A percentile compares a stretch with the other conserved stretches of the same genome.
These are phyloP conservation scores for Puya raimondii DNA, from an alignment of 176 grass and related monocot species.

Conservation along the genomic window DNA sequence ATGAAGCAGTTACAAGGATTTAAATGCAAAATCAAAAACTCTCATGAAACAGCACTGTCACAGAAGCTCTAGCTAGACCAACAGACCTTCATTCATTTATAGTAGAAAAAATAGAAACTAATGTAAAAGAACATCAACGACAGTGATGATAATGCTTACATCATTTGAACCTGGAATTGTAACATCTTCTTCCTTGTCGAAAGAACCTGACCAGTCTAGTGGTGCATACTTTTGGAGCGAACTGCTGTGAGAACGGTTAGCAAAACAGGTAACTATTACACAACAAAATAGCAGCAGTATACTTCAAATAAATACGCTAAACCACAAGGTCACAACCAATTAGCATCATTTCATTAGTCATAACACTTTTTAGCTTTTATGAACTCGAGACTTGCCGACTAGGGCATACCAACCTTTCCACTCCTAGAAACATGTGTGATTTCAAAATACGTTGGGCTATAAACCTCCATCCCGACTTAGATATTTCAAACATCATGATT, in stretches of 20 bases:
- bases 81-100: too few species aligned
- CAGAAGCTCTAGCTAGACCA: too few species aligned
- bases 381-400: too few species aligned
- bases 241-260: constrained; percentile 34
- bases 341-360: too few species aligned
- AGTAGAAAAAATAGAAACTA: too few species aligned
- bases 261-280: constrained; percentile 6
- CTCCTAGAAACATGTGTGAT: neutral
- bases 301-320: constrained; percentile 10
- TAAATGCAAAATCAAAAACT: neutral
- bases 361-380: too few species aligned
- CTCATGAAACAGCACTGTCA: too few species aligned
- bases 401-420: neutral
- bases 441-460: neutral
- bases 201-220: constrained; percentile 72
- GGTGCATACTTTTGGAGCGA: constrained; percentile 76
- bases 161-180: constrained; percentile 59
- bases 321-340: neutral
- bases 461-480: neutral
- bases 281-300: neutral
- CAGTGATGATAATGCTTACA: constrained; percentile 26
- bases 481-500: neutral
- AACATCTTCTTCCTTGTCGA: constrained; percentile 78
- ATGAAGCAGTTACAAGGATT: neutral
- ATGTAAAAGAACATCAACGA: too few species aligned